phyloP scores from a whole-genome alignment of 1,284 basidiomycete species.

The Meira nashicola region DNA sequence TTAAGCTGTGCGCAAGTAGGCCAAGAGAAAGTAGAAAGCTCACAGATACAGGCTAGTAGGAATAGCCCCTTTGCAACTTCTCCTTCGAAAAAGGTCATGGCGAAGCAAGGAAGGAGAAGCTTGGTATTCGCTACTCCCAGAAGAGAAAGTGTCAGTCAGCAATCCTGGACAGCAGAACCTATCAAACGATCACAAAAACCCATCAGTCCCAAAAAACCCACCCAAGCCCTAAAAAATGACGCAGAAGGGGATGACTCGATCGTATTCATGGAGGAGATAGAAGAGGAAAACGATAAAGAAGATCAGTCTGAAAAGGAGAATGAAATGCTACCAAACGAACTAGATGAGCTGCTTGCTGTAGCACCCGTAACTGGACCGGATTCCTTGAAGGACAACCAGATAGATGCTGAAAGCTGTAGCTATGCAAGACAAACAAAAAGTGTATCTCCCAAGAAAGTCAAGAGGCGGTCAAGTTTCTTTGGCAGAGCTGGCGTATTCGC shows the following conservation, averaged over 20 bases:
- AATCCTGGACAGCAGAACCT: neutral
- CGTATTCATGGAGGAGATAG: slow-evolving; percentile 2
- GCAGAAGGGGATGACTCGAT: neutral
- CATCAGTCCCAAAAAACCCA: no score
- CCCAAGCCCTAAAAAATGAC: no score
- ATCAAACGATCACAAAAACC: no score
- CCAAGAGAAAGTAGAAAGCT: no score
- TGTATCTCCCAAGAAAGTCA: slow-evolving; percentile 25
- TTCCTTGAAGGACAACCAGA: no score
- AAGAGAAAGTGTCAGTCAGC: neutral
- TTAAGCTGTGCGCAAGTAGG: no score
- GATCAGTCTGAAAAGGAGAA: neutral
- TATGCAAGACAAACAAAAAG: neutral
- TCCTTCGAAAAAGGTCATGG: no score
- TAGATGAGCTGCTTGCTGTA: neutral
- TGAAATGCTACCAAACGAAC: neutral
- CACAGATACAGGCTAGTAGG: no score
- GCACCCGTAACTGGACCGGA: neutral
- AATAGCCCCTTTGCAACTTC: no score
- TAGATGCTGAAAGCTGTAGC: no score
- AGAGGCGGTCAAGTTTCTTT: slow-evolving; percentile 33
- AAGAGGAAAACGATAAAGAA: neutral
- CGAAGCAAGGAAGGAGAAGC: neutral
- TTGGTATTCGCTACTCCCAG: neutral
- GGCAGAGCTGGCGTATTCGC: slow-evolving; percentile 28